A percentile compares a stretch with the other conserved stretches of the same genome.
These are phyloP conservation scores for Hibiscus tridactylites DNA, from an alignment of 345 rosid genomes.

Conservation along the genomic window DNA sequence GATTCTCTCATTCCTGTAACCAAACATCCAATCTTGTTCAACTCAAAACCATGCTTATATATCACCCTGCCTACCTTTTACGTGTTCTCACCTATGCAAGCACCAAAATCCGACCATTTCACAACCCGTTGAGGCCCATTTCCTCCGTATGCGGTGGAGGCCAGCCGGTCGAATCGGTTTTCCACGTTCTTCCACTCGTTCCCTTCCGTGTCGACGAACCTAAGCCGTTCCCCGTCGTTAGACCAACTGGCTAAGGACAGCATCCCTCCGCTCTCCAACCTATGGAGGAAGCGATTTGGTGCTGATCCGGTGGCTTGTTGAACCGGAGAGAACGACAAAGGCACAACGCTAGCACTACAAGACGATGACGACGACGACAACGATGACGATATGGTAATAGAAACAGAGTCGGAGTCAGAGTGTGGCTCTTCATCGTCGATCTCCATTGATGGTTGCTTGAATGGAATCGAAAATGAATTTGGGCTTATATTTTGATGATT, in stretches of 20 bases:
- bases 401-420: neutral
- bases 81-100: conserved; percentile 30
- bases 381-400: neutral
- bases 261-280: conserved; percentile 2
- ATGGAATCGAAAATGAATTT: too few species aligned
- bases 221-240: conserved; percentile 16
- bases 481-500: neutral
- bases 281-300: neutral
- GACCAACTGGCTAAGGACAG: neutral
- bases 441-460: conserved; percentile 3
- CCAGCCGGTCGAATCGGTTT: conserved; percentile 31
- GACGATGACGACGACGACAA: conserved; percentile 10
- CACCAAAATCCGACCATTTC: conserved; percentile 39
- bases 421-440: neutral
- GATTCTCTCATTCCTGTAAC: conserved; percentile 34
- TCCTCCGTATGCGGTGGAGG: neutral
- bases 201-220: conserved; percentile 19
- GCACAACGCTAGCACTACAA: conserved; percentile 6
- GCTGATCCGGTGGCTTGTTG: neutral
- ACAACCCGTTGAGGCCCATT: conserved; percentile 17
- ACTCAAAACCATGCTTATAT: neutral
- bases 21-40: too few species aligned
- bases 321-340: conserved; percentile 11
- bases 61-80: neutral
- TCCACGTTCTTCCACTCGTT: conserved; percentile 34